A percentile compares a stretch with the other conserved stretches of the same genome.
phyloP scores from a whole-genome alignment of 192 early-diverging fungal species.

The Rhizoclosmatium globosum region DNA sequence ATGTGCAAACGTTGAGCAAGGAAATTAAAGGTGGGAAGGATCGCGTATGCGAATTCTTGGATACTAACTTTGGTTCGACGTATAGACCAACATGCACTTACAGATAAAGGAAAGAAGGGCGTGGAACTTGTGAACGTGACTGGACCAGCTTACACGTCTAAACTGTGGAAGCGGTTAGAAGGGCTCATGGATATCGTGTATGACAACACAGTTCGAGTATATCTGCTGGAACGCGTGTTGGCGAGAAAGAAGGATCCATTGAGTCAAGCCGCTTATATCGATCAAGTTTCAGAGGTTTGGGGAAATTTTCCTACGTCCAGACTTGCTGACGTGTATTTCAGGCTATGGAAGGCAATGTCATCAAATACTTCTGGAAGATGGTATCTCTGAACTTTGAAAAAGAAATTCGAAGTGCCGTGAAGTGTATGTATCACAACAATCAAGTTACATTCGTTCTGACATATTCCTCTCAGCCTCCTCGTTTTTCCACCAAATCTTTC shows the following conservation, averaged over 20 bases:
- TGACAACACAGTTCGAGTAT: conserved; percentile 52
- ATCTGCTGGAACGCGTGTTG: conserved; percentile 56
- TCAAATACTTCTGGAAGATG: conserved; percentile 48
- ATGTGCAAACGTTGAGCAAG: conserved; percentile 41
- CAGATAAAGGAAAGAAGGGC: conserved; percentile 19
- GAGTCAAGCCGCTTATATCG: conserved; percentile 50
- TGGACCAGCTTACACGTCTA: conserved; percentile 28
- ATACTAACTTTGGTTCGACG: neutral
- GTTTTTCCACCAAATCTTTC: conserved; percentile 51
- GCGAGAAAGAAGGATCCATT: conserved; percentile 49
- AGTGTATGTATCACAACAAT: conserved; percentile 31
- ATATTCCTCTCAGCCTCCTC: conserved; percentile 36
- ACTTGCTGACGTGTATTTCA: conserved; percentile 19
- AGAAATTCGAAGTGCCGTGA: conserved; percentile 51
- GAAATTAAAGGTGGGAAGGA: conserved; percentile 49
- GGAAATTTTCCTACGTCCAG: no score
- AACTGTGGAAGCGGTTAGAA: conserved; percentile 57
- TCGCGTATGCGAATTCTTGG: neutral
- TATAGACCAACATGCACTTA: conserved; percentile 26
- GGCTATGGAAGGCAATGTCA: conserved; percentile 42
- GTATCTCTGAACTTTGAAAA: conserved; percentile 48
- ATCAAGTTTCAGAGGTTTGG: conserved; percentile 54
- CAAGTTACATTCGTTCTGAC: neutral
- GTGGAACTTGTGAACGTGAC: conserved; percentile 19
- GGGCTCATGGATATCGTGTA: conserved; percentile 54